Evolutionary conservation across 352 stramenopile species (phyloP), one percentile per base, ranked within the genome.

Genomic region (Globisporangium middletonii): DNA sequence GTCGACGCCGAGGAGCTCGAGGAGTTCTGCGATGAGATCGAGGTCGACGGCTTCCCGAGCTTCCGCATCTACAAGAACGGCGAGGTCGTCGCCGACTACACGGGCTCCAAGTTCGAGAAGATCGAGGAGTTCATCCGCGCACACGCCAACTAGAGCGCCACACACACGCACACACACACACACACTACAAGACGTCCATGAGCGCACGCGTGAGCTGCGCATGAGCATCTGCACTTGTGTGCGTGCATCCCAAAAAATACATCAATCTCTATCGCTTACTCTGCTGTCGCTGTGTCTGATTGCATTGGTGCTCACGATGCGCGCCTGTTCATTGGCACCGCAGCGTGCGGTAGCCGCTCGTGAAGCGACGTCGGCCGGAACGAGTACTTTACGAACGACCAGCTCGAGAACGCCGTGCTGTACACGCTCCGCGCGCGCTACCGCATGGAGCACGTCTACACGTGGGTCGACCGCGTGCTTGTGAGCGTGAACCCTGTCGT

Each of bases 391-490:
- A 72, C 71, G 12, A 55, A 68, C 0, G 67, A 82, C 27, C 80
- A 90, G 53, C 69, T 93, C 45, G 81, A 93, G 53, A 86, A 91
- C 53, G 67, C 86, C 5, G 77, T 81, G 41, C 45, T 93, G 11
- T 89, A 93, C 67, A 91, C 75, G 9, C 55, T 93, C 30, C 66
- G 83, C 42, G 78, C 80, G 33, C 71, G 83, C 12, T 93, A 88
- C 58, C 79, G 83, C 47, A 87, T 89, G 72, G 83, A 93, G 58
- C 79, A 88, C 43, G 69, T 93, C 49, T 93, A 91, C 67, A 93
- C 83, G 38, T 90, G 80, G 80, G 73, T 90, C 33, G 81, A 91
- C 59, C 76, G 78, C 19, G 80, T 93, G 4, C 68, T 93, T 2
- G 67, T 93, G 4, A 82, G 76, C 23, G 53, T 93, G 16, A 93